phyloP scores from a whole-genome alignment of 345 rosid genomes.

The Trapa bicornis region DNA sequence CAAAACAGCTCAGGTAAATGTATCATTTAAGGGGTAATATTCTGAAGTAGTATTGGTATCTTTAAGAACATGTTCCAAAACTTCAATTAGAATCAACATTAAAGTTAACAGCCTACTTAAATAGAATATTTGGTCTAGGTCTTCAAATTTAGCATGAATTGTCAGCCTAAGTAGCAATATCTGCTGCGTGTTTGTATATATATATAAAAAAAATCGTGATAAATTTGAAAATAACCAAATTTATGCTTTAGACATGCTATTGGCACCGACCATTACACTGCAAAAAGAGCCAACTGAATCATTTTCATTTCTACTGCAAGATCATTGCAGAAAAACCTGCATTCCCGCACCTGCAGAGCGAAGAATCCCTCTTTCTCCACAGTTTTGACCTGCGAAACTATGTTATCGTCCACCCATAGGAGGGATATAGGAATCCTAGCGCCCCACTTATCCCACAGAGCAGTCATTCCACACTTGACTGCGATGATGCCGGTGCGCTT shows the following conservation, averaged over 20 bases:
- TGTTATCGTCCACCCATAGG: constrained; percentile 83
- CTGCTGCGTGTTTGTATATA: too few relatives aligned
- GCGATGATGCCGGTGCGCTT: constrained; percentile 81
- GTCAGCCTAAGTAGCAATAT: too few relatives aligned
- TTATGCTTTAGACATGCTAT: too few relatives aligned
- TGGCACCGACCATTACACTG: too few relatives aligned
- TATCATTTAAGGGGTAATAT: not conserved
- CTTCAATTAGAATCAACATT: not conserved
- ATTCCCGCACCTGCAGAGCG: constrained; percentile 50
- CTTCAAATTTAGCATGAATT: too few relatives aligned
- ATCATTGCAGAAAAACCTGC: not conserved
- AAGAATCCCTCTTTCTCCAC: constrained; percentile 80
- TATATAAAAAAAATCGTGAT: too few relatives aligned
- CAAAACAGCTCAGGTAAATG: not conserved
- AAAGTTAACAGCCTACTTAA: too few relatives aligned
- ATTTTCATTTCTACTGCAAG: not conserved
- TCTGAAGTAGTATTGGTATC: not conserved
- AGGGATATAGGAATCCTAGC: constrained; percentile 63
- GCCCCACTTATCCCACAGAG: constrained; percentile 96
- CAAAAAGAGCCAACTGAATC: too few relatives aligned
- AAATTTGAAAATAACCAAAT: too few relatives aligned
- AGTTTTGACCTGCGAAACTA: constrained; percentile 90
- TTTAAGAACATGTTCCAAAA: not conserved
- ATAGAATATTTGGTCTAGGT: too few relatives aligned
- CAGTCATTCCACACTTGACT: constrained; percentile 85